phyloP scores from a whole-genome alignment of 768 basidiomycete species.

The Hericium alpestre region DNA sequence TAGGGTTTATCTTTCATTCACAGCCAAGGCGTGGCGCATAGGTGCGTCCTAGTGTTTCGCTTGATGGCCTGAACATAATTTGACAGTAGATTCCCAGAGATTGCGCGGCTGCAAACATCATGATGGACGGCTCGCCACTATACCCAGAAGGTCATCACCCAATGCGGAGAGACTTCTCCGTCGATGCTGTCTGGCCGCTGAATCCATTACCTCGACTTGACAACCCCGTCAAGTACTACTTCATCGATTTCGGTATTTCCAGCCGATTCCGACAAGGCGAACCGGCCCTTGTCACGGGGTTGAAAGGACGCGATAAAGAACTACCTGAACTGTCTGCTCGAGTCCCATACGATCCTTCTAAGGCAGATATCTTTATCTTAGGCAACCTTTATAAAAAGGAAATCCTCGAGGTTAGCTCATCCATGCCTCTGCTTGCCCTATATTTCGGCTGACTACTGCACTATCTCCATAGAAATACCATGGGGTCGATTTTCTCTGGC shows the following conservation, averaged over 20 bases:
- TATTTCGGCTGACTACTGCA: too few relatives aligned
- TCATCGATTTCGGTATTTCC: conserved; percentile 26
- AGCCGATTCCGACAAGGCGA: conserved; percentile 9
- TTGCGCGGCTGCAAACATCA: conserved; percentile 9
- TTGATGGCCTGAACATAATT: too few relatives aligned
- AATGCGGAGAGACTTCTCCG: conserved; percentile 19
- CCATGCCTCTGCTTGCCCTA: too few relatives aligned
- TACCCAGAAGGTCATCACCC: conserved; percentile 13
- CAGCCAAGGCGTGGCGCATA: not conserved
- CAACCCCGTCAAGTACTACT: conserved; percentile 28
- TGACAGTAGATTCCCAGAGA: too few relatives aligned
- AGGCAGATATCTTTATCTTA: conserved; percentile 18
- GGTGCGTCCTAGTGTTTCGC: too few relatives aligned
- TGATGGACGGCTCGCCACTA: conserved; percentile 13
- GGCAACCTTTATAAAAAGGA: conserved; percentile 16
- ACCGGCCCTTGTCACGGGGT: conserved; percentile 7
- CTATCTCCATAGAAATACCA: too few relatives aligned
- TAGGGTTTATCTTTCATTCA: not conserved
- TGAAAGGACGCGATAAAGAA: conserved; percentile 14
- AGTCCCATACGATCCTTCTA: conserved; percentile 16
- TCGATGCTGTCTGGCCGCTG: conserved; percentile 21
- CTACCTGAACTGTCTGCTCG: conserved; percentile 15
- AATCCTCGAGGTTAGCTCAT: conserved; percentile 11
- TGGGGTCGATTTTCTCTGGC: not conserved
- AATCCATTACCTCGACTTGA: conserved; percentile 22